Evolutionary conservation across 352 stramenopile genomes (phyloP), one percentile per base, ranked within the genome.

Genomic region (Blastocystis sp.): DNA sequence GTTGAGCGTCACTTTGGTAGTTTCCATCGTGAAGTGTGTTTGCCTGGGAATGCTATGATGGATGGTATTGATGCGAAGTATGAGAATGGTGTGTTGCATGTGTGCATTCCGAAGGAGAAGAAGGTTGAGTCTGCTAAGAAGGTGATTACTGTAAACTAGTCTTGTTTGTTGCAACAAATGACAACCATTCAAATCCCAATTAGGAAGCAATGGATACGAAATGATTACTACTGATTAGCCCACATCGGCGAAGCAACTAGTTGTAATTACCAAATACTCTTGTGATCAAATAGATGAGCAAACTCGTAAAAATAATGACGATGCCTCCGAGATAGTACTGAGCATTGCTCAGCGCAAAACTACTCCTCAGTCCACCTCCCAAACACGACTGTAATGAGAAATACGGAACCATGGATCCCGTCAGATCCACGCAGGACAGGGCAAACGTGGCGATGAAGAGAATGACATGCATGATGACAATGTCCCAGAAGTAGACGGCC

Each of bases 31-130:
- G 52, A 59, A 64, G 34, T 77, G 21, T 59, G 21, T 77, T n/a
- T 77, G 1, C 67, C 67, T 65, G 41, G 2, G 19, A 59, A 77
- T 7, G 67, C 52, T 1, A 2, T 62, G n/a, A 34, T 64, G 52
- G 67, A 23, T 34, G 28, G 28, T 34, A 77, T 77, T n/a, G 21
- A 19, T 21, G 67, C 67, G 65, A 19, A 11, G 11, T 77, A 77
- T 77, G 67, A 77, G 52, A 77, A 77, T 77, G 67, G 67, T 77
- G 67, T 77, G 43, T 64, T 77, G 52, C 7, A 70, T 66, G 43
- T 77, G 34, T 14, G 21, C 2, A 59, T 77, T 77, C 67, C 67
- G 1, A 77, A 34, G 28, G 28, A 34, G 28, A 34, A 77, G 34
- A 62, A 77, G 52, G 52, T 14, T 62, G 43, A 62, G 2, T 10